phyloP scores from a whole-genome alignment of 1,284 basidiomycete genomes.

The Sporisorium exsertum region DNA sequence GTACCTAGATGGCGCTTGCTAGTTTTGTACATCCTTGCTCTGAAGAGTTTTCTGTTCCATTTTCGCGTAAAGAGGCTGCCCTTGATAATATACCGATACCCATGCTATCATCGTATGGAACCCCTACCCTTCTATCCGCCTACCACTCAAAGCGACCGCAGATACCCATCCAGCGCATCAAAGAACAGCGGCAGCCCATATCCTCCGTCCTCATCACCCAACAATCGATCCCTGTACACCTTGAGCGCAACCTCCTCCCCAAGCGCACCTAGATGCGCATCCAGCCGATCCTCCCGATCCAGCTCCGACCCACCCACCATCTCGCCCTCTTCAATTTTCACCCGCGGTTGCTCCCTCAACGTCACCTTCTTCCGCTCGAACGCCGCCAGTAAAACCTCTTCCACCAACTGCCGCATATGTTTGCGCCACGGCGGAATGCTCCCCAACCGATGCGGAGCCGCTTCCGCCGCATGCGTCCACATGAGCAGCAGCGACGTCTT shows the following conservation, averaged over 20 bases:
- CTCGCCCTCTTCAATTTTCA: constrained; percentile 39
- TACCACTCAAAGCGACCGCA: background rate
- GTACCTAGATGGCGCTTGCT: background rate
- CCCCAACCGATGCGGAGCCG: constrained; percentile 15
- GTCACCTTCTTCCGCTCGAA: constrained; percentile 33
- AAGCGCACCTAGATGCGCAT: constrained; percentile 15
- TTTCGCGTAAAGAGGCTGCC: background rate
- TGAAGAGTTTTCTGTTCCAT: background rate
- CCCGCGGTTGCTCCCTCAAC: constrained; percentile 13
- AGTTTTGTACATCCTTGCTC: background rate
- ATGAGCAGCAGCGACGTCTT: constrained; percentile 35
- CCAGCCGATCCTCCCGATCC: constrained; percentile 33
- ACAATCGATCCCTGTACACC: constrained; percentile 27
- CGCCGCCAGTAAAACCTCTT: constrained; percentile 21
- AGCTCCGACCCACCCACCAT: background rate
- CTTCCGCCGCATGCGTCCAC: constrained; percentile 29
- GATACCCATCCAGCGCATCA: constrained; percentile 32
- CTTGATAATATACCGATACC: background rate
- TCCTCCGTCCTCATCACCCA: constrained; percentile 4
- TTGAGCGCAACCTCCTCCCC: constrained; percentile 8
- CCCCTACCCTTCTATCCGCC: background rate
- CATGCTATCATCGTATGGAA: no score
- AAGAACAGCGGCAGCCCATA: constrained; percentile 19
- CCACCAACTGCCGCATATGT: constrained; percentile 24
- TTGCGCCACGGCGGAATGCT: constrained; percentile 18